Evolutionary conservation across 208 protist species (phyloP), one percentile per base, ranked within the genome.

Genomic region (Leishmania major): DNA sequence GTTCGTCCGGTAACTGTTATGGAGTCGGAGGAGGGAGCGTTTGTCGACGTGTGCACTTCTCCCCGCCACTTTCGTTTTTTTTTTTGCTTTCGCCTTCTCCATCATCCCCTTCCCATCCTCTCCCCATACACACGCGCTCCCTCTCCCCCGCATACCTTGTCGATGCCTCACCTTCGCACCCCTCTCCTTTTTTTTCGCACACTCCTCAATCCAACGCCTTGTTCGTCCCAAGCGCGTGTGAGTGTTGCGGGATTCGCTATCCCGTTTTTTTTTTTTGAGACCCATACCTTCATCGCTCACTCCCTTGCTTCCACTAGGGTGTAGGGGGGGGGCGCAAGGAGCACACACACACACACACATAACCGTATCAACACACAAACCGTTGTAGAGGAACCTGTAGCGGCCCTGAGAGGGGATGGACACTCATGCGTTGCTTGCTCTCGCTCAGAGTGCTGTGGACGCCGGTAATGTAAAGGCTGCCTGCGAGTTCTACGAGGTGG

Each of bases 401-500:
- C 31, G 2, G 31, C 31, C 35, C 31, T 45, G 73, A 43, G 17
- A 62, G n/a, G 19, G 25, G 31, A 97, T 98, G 95, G 88, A 98
- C 71, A 87, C 91, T 8, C 72, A 81, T 13, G 97, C 95, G 37
- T 75, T 97, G 43, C 75, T 98, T 62, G 88, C 87, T 28, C 86
- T 97, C 7, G 94, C 95, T 15, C 94, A 98, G 86, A 94, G 89
- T 77, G 96, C 95, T 19, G 87, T 95, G 45, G 94, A 97, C 80
- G 86, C 90, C 13, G 94, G 93, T 78, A 96, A 98, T 75, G 83
- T 94, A 28, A 86, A 92, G 67, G 94, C 94, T 10, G 95, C 95
- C 10, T 94, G 90, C 59, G 93, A 96, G 88, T 97, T 97, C 81
- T 97, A 94, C 72, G 93, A 98, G 45, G 87, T 95, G 17, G 96